Percentiles rank a stretch among this genome's conserved stretches.
These are phyloP conservation scores for Hypoxylon sp. DNA, from an alignment of 2,329 filamentous ascomycete species.

Conservation along the genomic window DNA sequence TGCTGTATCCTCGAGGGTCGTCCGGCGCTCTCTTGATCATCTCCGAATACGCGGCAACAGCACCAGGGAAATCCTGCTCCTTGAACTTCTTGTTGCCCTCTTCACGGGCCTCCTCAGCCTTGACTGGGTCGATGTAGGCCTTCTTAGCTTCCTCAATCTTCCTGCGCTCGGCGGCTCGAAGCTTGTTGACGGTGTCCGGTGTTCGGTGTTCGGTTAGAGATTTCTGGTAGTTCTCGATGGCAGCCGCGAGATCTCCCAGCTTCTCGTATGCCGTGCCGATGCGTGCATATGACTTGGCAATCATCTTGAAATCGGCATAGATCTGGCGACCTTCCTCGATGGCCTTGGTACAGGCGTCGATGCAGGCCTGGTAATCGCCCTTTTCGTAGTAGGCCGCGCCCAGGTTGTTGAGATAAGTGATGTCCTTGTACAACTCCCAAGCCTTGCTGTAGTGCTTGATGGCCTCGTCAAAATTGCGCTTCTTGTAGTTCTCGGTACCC, in stretches of 20 bases:
- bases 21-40: conserved; percentile 97
- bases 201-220: conserved; percentile 97
- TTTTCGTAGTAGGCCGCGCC: conserved; percentile 96
- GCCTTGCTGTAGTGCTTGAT: conserved; percentile 95
- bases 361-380: conserved; percentile 88
- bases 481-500: conserved; percentile 97
- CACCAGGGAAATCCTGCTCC: conserved; percentile 92
- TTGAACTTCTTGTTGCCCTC: conserved; percentile 98
- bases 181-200: conserved; percentile 91
- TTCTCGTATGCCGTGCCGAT: conserved; percentile 97
- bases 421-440: conserved; percentile 95
- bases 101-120: conserved; percentile 95
- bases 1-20: conserved; percentile 94
- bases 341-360: conserved; percentile 88
- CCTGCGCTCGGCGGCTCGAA: conserved; percentile 88
- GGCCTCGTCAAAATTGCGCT: conserved; percentile 93
- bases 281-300: conserved; percentile 97
- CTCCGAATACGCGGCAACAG: conserved; percentile 93
- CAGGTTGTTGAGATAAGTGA: conserved; percentile 97
- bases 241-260: conserved; percentile 80
- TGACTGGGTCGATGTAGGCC: conserved; percentile 88
- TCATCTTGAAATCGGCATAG: conserved; percentile 96
- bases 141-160: conserved; percentile 81
- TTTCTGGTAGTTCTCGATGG: conserved; percentile 91
- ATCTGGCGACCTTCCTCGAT: conserved; percentile 90